phyloP scores from a whole-genome alignment of 306 rosid genomes.

The Acacia melanoxylon region DNA sequence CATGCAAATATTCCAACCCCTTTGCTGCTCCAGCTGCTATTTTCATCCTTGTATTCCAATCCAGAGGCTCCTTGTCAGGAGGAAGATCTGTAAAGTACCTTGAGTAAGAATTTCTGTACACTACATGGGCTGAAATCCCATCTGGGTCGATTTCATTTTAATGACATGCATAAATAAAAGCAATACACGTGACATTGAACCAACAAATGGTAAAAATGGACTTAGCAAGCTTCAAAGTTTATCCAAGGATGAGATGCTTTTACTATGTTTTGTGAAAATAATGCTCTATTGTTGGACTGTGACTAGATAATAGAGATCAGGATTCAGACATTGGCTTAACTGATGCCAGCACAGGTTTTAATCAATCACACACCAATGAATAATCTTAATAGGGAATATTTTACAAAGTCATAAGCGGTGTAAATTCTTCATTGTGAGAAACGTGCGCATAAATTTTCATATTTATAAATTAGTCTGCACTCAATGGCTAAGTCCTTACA shows the following conservation, averaged over 20 bases:
- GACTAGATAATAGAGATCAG: not conserved
- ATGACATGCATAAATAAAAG: not conserved
- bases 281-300: not conserved
- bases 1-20: slow-evolving; percentile 89
- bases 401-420: not conserved
- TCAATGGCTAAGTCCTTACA: not conserved
- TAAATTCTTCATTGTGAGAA: not conserved
- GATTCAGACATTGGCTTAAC: not conserved
- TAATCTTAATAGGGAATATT: not conserved
- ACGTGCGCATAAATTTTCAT: not conserved
- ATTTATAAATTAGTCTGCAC: not conserved
- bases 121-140: not conserved
- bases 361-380: not conserved
- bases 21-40: slow-evolving; percentile 82
- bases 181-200: not conserved
- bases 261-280: not conserved
- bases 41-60: slow-evolving; percentile 91
- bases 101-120: slow-evolving; percentile 4
- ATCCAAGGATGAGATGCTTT: slow-evolving; percentile 25
- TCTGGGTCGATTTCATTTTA: not conserved
- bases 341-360: not conserved
- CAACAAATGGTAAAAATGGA: not conserved
- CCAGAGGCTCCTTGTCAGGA: slow-evolving; percentile 58
- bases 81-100: slow-evolving; percentile 57
- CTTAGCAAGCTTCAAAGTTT: not conserved